Evolutionary conservation across 345 rosid genomes (phyloP).

Genomic region (Theobroma cacao): DNA sequence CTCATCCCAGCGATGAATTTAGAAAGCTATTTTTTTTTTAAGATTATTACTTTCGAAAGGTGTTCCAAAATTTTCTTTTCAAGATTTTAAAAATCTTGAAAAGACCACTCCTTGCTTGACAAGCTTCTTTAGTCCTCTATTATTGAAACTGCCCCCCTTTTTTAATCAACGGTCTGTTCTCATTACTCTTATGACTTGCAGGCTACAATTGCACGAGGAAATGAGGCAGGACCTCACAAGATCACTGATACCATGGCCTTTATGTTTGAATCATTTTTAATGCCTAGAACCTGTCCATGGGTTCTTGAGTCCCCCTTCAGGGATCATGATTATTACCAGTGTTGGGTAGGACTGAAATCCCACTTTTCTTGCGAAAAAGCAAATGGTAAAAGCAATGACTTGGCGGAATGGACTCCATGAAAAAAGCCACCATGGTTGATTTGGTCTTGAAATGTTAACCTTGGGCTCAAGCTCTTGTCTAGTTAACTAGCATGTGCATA

Average conservation of each 20-base stretch:
- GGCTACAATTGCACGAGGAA: conserved; percentile 65
- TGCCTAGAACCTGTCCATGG: conserved; percentile 87
- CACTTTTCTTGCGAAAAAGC: conserved; percentile 51
- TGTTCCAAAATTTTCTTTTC: background rate
- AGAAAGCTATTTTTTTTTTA: background rate
- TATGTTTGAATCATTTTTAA: conserved; percentile 90
- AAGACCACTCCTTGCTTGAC: background rate
- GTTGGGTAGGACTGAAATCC: conserved; percentile 92
- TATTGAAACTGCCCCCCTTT: background rate
- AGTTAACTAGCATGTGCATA: background rate
- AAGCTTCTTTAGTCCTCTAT: background rate
- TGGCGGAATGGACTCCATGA: background rate
- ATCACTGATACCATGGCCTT: conserved; percentile 86
- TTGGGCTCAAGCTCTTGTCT: background rate
- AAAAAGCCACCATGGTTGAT: background rate
- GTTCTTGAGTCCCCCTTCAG: conserved; percentile 69
- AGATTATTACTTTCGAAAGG: background rate
- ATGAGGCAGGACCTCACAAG: conserved; percentile 60
- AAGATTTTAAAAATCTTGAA: no score
- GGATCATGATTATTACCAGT: conserved; percentile 79
- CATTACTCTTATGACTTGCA: conserved; percentile 20
- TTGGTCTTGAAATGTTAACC: background rate
- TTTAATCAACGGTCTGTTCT: background rate
- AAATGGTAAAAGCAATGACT: background rate
- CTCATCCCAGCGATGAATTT: background rate